Evolutionary conservation across 768 basidiomycete species (phyloP).

Genomic region (Tricholoma sp.): DNA sequence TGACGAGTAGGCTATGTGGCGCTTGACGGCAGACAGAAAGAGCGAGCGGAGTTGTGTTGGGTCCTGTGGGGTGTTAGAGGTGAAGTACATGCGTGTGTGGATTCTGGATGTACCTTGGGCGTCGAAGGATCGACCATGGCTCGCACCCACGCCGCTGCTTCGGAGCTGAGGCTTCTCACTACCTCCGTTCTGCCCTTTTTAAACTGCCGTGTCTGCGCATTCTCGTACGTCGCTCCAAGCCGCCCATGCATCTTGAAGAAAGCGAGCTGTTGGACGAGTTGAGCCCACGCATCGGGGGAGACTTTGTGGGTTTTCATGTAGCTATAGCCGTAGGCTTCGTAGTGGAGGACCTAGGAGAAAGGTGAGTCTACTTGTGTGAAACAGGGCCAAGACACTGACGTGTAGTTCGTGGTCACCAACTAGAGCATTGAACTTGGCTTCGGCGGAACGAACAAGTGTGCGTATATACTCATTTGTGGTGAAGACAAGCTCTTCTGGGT

Average conservation of each 20-base stretch:
- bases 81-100: not conserved
- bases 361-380: not conserved
- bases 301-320: slow-evolving; percentile 76
- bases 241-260: slow-evolving; percentile 80
- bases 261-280: slow-evolving; percentile 94
- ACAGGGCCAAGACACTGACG: slow-evolving; percentile 33
- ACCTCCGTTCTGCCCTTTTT: slow-evolving; percentile 92
- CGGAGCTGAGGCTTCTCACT: slow-evolving; percentile 80
- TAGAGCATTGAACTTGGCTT: slow-evolving; percentile 66
- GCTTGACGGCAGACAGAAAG: slow-evolving; percentile 67
- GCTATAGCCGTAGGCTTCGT: slow-evolving; percentile 85
- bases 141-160: slow-evolving; percentile 81
- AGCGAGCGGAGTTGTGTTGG: slow-evolving; percentile 49
- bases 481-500: slow-evolving; percentile 68
- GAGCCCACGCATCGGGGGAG: slow-evolving; percentile 95
- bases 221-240: slow-evolving; percentile 85
- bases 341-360: slow-evolving; percentile 60
- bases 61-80: slow-evolving; percentile 10
- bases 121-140: slow-evolving; percentile 63
- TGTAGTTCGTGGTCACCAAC: slow-evolving; percentile 77
- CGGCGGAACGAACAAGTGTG: slow-evolving; percentile 51
- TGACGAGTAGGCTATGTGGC: slow-evolving; percentile 84
- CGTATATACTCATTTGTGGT: slow-evolving; percentile 51
- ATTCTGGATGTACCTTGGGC: not conserved
- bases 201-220: slow-evolving; percentile 90